Evolutionary conservation across 2,329 filamentous ascomycete species (phyloP).

Genomic region (Fusarium palustre): DNA sequence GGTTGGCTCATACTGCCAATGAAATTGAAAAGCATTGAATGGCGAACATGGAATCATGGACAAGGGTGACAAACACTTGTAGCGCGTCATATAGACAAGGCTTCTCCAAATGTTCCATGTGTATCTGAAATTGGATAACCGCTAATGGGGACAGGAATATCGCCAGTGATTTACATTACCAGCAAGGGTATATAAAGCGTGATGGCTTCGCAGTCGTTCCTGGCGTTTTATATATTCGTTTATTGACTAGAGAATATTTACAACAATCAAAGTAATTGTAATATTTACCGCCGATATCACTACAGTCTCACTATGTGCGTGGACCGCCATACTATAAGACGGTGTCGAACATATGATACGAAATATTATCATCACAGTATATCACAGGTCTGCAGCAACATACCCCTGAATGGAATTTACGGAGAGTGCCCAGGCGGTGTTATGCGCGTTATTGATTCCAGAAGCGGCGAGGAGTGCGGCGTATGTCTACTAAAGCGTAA

Average conservation of each 20-base stretch:
- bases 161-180: not conserved
- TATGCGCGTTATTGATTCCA: fast-evolving
- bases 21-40: not conserved
- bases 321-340: too few relatives aligned
- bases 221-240: not conserved
- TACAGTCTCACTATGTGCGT: not conserved
- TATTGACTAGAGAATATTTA: fast-evolving
- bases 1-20: fast-evolving
- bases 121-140: fast-evolving
- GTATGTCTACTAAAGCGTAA: not conserved
- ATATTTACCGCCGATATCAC: fast-evolving
- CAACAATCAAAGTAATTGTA: fast-evolving
- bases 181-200: not conserved
- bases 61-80: not conserved
- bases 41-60: not conserved
- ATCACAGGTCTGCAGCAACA: fast-evolving
- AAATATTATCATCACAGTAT: not conserved
- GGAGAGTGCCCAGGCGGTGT: not conserved
- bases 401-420: fast-evolving
- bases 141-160: not conserved
- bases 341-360: not conserved
- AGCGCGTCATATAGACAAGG: fast-evolving
- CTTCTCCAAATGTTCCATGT: fast-evolving
- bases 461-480: not conserved
- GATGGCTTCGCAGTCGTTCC: fast-evolving